phyloP scores from a whole-genome alignment of 352 stramenopile species.

The Phytopythium mirpurense region DNA sequence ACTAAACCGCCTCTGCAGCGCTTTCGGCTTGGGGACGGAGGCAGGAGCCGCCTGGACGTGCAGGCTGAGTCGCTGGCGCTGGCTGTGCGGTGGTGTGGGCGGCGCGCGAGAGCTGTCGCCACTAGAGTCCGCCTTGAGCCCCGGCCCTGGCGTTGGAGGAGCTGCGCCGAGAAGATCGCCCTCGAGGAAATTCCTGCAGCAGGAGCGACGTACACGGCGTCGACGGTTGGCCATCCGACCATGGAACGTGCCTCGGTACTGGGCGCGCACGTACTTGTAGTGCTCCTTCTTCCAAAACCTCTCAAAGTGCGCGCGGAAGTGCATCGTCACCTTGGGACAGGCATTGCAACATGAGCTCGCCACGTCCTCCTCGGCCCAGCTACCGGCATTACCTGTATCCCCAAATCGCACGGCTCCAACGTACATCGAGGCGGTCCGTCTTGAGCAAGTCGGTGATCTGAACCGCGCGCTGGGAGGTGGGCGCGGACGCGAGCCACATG shows the following conservation, averaged over 20 bases:
- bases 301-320: constrained; percentile 69
- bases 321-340: constrained; percentile 34
- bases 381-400: too few relatives aligned
- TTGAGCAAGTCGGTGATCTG: constrained; percentile 74
- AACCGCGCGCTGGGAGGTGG: constrained; percentile 37
- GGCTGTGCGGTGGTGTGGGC: neutral
- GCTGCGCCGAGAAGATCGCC: constrained; percentile 18
- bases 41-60: neutral
- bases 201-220: too few relatives aligned
- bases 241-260: too few relatives aligned
- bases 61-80: neutral
- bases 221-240: too few relatives aligned
- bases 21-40: neutral
- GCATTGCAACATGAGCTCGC: neutral
- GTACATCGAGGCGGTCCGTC: constrained; percentile 51
- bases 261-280: constrained; percentile 40
- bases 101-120: neutral
- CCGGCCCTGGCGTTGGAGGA: neutral
- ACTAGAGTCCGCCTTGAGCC: neutral
- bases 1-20: constrained; percentile 1
- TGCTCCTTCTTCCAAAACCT: constrained; percentile 78
- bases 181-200: constrained; percentile 43
- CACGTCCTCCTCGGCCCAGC: too few relatives aligned
- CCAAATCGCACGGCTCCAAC: neutral
- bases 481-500: constrained; percentile 73